Percentiles rank a stretch among this genome's conserved stretches.
Conservation (phyloP, 1,139 yeast genomes). For the Pichia sp. region DNA sequence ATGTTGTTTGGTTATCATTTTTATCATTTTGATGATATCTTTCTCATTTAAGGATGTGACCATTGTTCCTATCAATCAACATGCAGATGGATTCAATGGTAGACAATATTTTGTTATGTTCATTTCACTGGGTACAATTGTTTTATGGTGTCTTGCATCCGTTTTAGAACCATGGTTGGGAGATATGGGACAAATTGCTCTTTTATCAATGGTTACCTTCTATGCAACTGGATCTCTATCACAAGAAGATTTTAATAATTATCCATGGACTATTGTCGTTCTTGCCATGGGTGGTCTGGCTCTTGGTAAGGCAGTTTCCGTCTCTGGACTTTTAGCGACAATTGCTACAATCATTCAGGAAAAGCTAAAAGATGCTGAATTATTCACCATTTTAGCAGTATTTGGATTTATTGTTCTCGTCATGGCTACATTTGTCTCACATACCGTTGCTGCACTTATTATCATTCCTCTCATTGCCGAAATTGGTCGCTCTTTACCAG, state of each 20-base stretch:
- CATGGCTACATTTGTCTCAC: slow-evolving; percentile 91
- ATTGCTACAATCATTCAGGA: slow-evolving; percentile 64
- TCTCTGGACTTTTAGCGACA: slow-evolving; percentile 77
- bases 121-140: slow-evolving; percentile 65
- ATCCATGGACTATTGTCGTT: slow-evolving; percentile 89
- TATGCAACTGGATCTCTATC: slow-evolving; percentile 83
- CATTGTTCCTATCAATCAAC: slow-evolving; percentile 51
- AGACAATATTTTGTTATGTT: slow-evolving; percentile 63
- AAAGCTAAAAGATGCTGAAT: slow-evolving; percentile 51
- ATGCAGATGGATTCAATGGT: slow-evolving; percentile 59
- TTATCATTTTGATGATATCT: slow-evolving; percentile 63
- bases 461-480: slow-evolving; percentile 83
- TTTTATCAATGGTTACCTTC: slow-evolving; percentile 74
- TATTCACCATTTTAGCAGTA: slow-evolving; percentile 61
- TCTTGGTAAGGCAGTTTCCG: slow-evolving; percentile 83
- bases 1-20: slow-evolving; percentile 54
- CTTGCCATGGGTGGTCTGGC: slow-evolving; percentile 97
- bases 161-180: slow-evolving; percentile 68
- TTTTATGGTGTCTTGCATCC: slow-evolving; percentile 79
- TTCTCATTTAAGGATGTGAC: slow-evolving; percentile 56
- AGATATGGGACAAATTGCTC: slow-evolving; percentile 83
- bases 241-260: slow-evolving; percentile 84
- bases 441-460: slow-evolving; percentile 92
- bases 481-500: slow-evolving; percentile 68
- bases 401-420: slow-evolving; percentile 75